phyloP scores from a whole-genome alignment of 371 early-diverging fungal species.

The Saksenaea vasiformis region DNA sequence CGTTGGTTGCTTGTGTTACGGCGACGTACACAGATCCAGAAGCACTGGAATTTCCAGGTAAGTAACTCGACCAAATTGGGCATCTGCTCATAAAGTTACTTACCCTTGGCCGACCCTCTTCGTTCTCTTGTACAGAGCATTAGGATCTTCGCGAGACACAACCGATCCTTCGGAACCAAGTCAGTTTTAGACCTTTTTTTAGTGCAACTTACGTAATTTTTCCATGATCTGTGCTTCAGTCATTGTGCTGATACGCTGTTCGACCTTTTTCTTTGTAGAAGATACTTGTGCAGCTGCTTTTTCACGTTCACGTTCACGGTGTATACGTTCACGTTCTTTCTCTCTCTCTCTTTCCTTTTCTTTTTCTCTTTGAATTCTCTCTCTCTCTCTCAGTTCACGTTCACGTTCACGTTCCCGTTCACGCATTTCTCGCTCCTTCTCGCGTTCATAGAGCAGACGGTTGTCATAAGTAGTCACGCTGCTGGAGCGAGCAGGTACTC shows the following conservation, averaged over 20 bases:
- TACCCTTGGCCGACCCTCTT: conserved; percentile 97
- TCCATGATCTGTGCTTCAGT: conserved; percentile 93
- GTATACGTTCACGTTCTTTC: conserved; percentile 13
- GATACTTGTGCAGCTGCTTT: conserved; percentile 40
- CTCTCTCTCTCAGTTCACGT: conserved; percentile 12
- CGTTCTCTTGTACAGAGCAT: conserved; percentile 80
- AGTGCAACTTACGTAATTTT: conserved; percentile 57
- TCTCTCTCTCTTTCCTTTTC: conserved; percentile 36
- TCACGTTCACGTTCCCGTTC: conserved; percentile 26
- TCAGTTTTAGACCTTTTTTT: not conserved
- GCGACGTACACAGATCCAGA: conserved; percentile 96
- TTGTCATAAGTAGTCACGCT: conserved; percentile 16
- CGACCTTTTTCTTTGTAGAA: conserved; percentile 53
- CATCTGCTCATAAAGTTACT: conserved; percentile 9
- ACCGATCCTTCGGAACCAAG: conserved; percentile 44
- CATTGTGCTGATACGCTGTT: conserved; percentile 80
- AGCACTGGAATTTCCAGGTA: conserved; percentile 61
- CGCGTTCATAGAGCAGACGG: conserved; percentile 9
- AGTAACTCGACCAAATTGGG: not conserved
- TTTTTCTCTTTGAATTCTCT: conserved; percentile 11
- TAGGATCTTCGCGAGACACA: conserved; percentile 90
- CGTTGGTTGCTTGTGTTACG: conserved; percentile 60
- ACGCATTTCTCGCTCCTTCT: conserved; percentile 6
- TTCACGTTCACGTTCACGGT: conserved; percentile 37
- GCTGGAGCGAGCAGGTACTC: conserved; percentile 11